Conservation (phyloP, 495 filamentous ascomycete species). For the Melanomma pulvis-pyrius region DNA sequence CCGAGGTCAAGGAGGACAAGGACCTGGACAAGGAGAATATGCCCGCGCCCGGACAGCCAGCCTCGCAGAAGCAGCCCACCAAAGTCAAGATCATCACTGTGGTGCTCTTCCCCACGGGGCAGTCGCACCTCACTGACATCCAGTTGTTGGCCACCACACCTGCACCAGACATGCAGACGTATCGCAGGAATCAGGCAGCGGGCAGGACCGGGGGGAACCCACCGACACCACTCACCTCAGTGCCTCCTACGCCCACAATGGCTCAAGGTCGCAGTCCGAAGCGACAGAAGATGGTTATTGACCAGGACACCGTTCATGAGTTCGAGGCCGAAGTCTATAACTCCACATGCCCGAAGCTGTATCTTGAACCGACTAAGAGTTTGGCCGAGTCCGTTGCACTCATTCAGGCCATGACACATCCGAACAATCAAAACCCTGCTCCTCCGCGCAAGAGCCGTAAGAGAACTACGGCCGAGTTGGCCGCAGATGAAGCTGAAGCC, state of each 20-base stretch:
- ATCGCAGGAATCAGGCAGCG: slow-evolving; percentile 37
- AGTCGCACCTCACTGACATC: slow-evolving; percentile 73
- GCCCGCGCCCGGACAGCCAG: slow-evolving; percentile 52
- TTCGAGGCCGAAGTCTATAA: slow-evolving; percentile 73
- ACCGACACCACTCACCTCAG: slow-evolving; percentile 64
- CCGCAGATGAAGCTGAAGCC: slow-evolving; percentile 86
- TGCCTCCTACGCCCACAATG: slow-evolving; percentile 61
- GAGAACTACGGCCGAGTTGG: slow-evolving; percentile 90
- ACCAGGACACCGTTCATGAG: slow-evolving; percentile 67
- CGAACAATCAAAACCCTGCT: slow-evolving; percentile 71
- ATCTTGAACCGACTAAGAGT: slow-evolving; percentile 71
- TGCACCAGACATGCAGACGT: slow-evolving; percentile 52
- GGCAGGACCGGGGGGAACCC: slow-evolving; percentile 56
- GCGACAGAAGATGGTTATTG: slow-evolving; percentile 72
- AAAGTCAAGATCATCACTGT: slow-evolving; percentile 70
- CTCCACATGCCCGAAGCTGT: slow-evolving; percentile 71
- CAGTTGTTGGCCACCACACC: slow-evolving; percentile 74
- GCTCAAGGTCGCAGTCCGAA: slow-evolving; percentile 60
- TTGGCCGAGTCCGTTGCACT: slow-evolving; percentile 67
- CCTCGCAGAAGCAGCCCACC: slow-evolving; percentile 52
- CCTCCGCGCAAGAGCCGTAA: slow-evolving; percentile 88
- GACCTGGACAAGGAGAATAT: slow-evolving; percentile 53
- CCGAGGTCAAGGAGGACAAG: slow-evolving; percentile 42
- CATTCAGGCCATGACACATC: slow-evolving; percentile 70
- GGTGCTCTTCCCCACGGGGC: slow-evolving; percentile 82